Percentiles rank a stretch among this genome's conserved stretches.
phyloP scores from a whole-genome alignment of 306 rosid genomes.

The Gastrolobium bilobum region DNA sequence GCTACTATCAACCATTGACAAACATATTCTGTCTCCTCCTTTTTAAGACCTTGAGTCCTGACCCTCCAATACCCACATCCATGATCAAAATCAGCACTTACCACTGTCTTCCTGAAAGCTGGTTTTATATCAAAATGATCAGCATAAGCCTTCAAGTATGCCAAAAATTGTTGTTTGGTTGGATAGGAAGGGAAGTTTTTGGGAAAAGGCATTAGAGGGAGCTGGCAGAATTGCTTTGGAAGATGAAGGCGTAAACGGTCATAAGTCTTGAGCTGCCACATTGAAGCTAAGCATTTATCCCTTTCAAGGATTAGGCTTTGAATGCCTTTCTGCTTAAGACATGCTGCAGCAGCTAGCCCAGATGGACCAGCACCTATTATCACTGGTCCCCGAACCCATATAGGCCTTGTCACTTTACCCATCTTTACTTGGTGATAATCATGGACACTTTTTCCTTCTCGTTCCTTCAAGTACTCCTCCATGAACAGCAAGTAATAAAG shows the following conservation, averaged over 20 bases:
- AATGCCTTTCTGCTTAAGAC: conserved; percentile 71
- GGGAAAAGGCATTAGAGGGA: conserved; percentile 79
- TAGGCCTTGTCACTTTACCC: conserved; percentile 21
- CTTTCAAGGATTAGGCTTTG: conserved; percentile 70
- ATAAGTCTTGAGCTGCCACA: conserved; percentile 83
- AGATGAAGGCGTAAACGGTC: conserved; percentile 87
- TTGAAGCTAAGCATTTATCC: conserved; percentile 73
- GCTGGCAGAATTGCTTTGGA: conserved; percentile 81
- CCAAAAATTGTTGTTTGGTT: conserved; percentile 72
- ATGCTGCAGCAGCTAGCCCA: conserved; percentile 84
- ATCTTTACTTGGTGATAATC: conserved; percentile 49
- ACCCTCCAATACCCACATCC: conserved; percentile 62
- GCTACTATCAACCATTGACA: conserved; percentile 79
- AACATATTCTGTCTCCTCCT: conserved; percentile 57
- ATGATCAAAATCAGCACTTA: conserved; percentile 60
- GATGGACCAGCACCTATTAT: conserved; percentile 92
- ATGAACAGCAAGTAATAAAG: not conserved
- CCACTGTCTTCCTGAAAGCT: conserved; percentile 58
- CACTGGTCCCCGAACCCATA: conserved; percentile 60
- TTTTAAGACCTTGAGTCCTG: conserved; percentile 48
- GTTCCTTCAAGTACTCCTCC: conserved; percentile 56
- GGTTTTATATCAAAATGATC: conserved; percentile 62
- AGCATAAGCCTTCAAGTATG: conserved; percentile 64
- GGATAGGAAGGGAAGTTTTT: conserved; percentile 75
- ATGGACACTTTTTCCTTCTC: conserved; percentile 68